Evolutionary conservation across 805 yeast species (phyloP), one percentile per base, ranked within the genome.

Genomic region (Teunomyces lycoperdinae): DNA sequence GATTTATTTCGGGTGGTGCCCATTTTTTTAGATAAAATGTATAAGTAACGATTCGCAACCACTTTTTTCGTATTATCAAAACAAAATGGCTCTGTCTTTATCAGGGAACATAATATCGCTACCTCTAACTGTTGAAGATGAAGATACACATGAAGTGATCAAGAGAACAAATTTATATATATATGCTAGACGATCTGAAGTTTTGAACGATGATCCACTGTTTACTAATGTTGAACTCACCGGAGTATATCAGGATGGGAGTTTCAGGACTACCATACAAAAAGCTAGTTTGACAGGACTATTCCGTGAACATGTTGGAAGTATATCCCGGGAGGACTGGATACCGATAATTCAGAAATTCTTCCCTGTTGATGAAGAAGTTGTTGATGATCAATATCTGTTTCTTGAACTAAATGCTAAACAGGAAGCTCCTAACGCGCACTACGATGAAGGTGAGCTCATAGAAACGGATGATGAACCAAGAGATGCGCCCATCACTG

Each of bases 1-100:
- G 24, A 80, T 94, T 4, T 94, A 82, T 61, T 75, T 81, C 60
- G 97, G 97, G 2, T 86, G 95, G 97, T 75, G 87, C 35, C 90
- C 94, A 16, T 87, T 85, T 58, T 81, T 54, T 86, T 51, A 50
- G 40, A 7, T 20, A 40, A 36, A 35, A 30, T 14, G 31, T 16
- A 7, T 11, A 14, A 14, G 14, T 24, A n/a, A 14, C 9, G 11
- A 10, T 41, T 28, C 43, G 41, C 41, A 38, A 26, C 41, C 41
- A 20, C 16, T 9, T 38, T 38, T 38, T 38, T 20, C 24, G 26
- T 26, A 26, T 38, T 9, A 10, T 13, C 11, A 38, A 38, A 38
- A 20, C 41, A 38, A 38, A 38, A 38, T 38, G 41, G 27, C n/a
- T 13, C 30, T 26, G 30, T 39, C n/a, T 17, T 24, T 43, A 36